phyloP scores from a whole-genome alignment of 805 yeast species.

The Grigorovia jiainica region DNA sequence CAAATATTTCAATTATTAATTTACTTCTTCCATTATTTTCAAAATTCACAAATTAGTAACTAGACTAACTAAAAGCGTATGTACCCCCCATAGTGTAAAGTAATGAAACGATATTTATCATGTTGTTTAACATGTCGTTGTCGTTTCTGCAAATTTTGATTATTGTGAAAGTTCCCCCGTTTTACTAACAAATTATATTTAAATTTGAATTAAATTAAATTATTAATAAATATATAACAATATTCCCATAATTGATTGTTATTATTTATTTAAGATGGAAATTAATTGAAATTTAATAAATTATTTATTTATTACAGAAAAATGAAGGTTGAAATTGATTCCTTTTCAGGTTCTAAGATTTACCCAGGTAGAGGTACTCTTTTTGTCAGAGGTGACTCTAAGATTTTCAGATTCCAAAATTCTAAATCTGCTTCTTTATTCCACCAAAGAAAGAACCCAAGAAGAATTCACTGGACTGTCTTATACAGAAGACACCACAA shows the following conservation, averaged over 20 bases:
- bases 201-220: too few species aligned
- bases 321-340: constrained; percentile 99
- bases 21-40: neutral
- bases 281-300: too few species aligned
- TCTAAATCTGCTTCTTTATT: constrained; percentile 96
- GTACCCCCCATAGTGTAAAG: neutral
- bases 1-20: neutral
- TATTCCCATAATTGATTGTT: too few species aligned
- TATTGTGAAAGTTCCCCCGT: too few species aligned
- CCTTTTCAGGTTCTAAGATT: constrained; percentile 98
- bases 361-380: constrained; percentile 99
- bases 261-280: too few species aligned
- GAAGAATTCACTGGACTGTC: constrained; percentile 99
- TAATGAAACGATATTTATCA: too few species aligned
- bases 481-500: constrained; percentile 99
- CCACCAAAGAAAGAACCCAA: constrained; percentile 99
- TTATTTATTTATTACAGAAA: neutral
- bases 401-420: constrained; percentile 98
- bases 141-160: too few species aligned
- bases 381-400: constrained; percentile 99
- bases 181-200: neutral
- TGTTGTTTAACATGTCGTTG: too few species aligned
- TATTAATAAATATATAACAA: too few species aligned
- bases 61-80: neutral
- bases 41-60: neutral